A percentile compares a stretch with the other conserved stretches of the same genome.
Evolutionary conservation across 768 basidiomycete genomes (phyloP).

Genomic region (Phlegmacium glaucopus): DNA sequence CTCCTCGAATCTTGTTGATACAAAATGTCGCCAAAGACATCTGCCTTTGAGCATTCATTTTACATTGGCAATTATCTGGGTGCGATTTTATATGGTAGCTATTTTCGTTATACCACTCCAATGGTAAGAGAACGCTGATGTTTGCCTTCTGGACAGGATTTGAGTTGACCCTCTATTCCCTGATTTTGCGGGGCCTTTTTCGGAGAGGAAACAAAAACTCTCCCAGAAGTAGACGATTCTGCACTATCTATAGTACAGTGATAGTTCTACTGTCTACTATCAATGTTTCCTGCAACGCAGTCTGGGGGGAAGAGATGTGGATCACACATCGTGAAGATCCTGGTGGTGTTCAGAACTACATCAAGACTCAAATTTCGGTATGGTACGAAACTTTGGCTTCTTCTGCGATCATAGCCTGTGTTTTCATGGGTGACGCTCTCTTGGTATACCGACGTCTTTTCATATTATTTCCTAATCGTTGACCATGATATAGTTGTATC

Average conservation of each 20-base stretch:
- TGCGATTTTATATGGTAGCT: conserved; percentile 22
- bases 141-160: conserved; percentile 16
- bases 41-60: conserved; percentile 19
- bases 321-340: conserved; percentile 21
- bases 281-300: conserved; percentile 21
- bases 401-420: conserved; percentile 19
- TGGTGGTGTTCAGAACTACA: conserved; percentile 19
- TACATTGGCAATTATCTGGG: conserved; percentile 19
- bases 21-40: background rate
- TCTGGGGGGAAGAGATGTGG: conserved; percentile 29
- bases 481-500: conserved; percentile 18
- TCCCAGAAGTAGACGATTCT: conserved; percentile 13
- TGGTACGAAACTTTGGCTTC: conserved; percentile 27
- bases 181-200: conserved; percentile 15
- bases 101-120: background rate
- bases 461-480: background rate
- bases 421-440: conserved; percentile 26
- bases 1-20: too few species aligned
- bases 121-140: background rate
- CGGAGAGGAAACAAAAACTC: conserved; percentile 8
- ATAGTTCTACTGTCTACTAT: conserved; percentile 22
- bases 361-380: conserved; percentile 17
- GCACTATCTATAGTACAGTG: conserved; percentile 19
- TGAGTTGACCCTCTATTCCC: conserved; percentile 20
- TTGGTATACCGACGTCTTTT: conserved; percentile 11